These are phyloP conservation scores for Hymenochaete sp. DNA, from an alignment of 1,284 basidiomycete species.

Conservation along the genomic window DNA sequence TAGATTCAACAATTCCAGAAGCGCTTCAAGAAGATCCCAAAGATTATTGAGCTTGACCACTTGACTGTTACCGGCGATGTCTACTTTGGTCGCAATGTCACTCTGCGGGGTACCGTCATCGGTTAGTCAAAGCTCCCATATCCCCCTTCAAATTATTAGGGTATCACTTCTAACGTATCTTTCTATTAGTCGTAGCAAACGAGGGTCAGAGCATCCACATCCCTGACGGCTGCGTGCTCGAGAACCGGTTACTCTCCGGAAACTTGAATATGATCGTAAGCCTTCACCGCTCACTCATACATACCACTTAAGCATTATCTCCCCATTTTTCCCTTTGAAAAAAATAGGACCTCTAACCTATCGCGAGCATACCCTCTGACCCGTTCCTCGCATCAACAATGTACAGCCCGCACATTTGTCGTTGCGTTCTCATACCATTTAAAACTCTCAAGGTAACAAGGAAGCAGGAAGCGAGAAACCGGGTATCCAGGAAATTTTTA, in stretches of 20 bases:
- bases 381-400: too few relatives aligned
- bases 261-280: slow-evolving; percentile 63
- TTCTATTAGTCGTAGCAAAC: slow-evolving; percentile 62
- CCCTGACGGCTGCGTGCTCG: slow-evolving; percentile 90
- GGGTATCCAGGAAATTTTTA: too few relatives aligned
- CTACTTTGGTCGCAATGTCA: slow-evolving; percentile 91
- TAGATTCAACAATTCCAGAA: slow-evolving; percentile 97
- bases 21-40: slow-evolving; percentile 95
- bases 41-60: slow-evolving; percentile 91
- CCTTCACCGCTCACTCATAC: slow-evolving; percentile 13
- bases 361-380: too few relatives aligned
- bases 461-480: too few relatives aligned
- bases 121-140: slow-evolving; percentile 30
- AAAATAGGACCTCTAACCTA: background rate
- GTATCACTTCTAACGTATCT: slow-evolving; percentile 1
- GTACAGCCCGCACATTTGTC: too few relatives aligned
- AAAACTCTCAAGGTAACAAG: too few relatives aligned
- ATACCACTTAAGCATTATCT: slow-evolving; percentile 1
- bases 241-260: slow-evolving; percentile 73
- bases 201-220: slow-evolving; percentile 95
- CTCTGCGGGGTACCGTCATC: slow-evolving; percentile 81
- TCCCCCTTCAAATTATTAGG: background rate
- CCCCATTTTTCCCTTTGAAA: background rate
- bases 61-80: slow-evolving; percentile 96
- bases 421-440: too few relatives aligned